Base-by-base conservation (phyloP, 768 basidiomycete genomes). In the Tricholomella constricta region DNA sequence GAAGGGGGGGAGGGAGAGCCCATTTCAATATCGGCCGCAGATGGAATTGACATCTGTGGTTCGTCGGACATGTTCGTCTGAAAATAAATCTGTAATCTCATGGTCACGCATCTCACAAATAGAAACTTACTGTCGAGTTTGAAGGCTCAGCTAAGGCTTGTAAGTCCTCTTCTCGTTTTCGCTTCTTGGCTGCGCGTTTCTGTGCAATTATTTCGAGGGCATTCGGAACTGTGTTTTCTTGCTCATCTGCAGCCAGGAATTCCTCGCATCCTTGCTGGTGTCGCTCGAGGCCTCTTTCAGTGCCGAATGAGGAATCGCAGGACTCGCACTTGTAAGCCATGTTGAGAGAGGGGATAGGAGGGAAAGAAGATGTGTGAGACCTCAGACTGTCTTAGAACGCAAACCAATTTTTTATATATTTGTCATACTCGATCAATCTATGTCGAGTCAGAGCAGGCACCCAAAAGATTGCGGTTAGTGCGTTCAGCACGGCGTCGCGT, bases 131-230 rank as follows among this genome's bases (percentile, higher is more conserved):
- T 15, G 19, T 42, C n/a, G n/a, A n/a, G 17, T 42, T 45, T 8
- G 27, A 26, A 31, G 23, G 26, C 12, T 26, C 38, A 22, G 36
- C 25, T 20, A 4, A 2, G 29, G 29, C 10, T 31, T n/a, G 8
- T 29, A 12, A 4, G 3, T 15, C 48, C 15, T 41, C 38, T 4
- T n/a, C 8, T 38, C 26, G 48, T 37, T 49, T 49, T 14, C 37
- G 36, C 32, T 35, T 47, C 17, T 41, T 41, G 38, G 45, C 31
- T 17, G 48, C 48, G 9, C 19, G 20, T 31, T 49, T 49, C 37
- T 27, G 7, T 32, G 2, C 3, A 11, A 19, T 23, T 1, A 25
- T 36, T 20, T 38, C 23, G 2, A 49, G 36, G 5, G 48, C 48
- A 31, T 49, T 20, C 9, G 48, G 48, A 27, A 49, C 5, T 8